phyloP scores from a whole-genome alignment of 106 monocot genomes.

The Dendrobium nobile region DNA sequence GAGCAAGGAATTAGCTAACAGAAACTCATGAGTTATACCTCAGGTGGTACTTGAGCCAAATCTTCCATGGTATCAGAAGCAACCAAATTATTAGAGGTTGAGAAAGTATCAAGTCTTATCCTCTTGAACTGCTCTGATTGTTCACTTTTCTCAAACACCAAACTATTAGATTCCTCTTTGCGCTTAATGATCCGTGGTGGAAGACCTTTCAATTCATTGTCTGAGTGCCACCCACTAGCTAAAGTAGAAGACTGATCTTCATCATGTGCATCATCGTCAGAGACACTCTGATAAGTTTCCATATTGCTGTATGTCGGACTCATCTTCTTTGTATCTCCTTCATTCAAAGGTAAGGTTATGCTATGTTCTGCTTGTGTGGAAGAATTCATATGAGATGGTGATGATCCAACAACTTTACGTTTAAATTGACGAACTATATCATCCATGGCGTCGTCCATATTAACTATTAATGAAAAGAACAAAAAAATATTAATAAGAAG shows the following conservation, averaged over 20 bases:
- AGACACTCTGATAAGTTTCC: conserved; percentile 53
- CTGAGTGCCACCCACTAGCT: conserved; percentile 87
- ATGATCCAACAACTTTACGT: conserved; percentile 66
- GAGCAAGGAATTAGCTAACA: background rate
- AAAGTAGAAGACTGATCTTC: conserved; percentile 35
- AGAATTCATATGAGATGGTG: conserved; percentile 34
- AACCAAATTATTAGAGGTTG: conserved; percentile 21
- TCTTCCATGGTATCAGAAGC: conserved; percentile 33
- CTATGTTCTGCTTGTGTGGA: conserved; percentile 27
- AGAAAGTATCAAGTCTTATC: conserved; percentile 18
- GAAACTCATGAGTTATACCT: conserved; percentile 36
- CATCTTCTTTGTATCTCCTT: conserved; percentile 34
- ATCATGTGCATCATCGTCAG: conserved; percentile 74
- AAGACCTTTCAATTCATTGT: conserved; percentile 81
- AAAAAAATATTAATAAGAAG: background rate
- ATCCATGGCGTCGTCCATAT: conserved; percentile 99
- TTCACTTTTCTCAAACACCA: conserved; percentile 25
- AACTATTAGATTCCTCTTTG: conserved; percentile 24
- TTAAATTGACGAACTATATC: conserved; percentile 97
- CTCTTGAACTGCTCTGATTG: conserved; percentile 28
- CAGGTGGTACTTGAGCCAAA: conserved; percentile 71
- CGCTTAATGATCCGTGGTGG: conserved; percentile 49
- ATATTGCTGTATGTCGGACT: conserved; percentile 32
- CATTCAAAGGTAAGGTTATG: conserved; percentile 47
- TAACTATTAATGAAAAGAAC: conserved; percentile 46